These are phyloP conservation scores for Gracilaria domingensis DNA, from an alignment of 23 red algal genomes.

Conservation along the genomic window DNA sequence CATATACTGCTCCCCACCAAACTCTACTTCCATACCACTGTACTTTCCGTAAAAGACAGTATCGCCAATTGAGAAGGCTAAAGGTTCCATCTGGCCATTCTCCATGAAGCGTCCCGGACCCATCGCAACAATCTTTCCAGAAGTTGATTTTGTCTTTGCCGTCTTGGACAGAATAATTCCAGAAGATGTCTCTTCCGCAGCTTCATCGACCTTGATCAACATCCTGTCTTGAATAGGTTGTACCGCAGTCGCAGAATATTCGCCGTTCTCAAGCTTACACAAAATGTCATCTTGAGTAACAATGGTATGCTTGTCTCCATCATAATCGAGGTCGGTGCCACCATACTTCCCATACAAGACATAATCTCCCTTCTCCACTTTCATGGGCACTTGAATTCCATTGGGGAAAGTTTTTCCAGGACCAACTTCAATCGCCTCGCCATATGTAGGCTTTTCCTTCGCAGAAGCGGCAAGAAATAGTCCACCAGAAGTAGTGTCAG, in stretches of 20 bases:
- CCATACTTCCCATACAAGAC: slow-evolving; percentile 93
- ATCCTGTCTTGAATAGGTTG: slow-evolving; percentile 87
- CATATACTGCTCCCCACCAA: slow-evolving; percentile 84
- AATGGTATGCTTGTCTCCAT: slow-evolving; percentile 88
- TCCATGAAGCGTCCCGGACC: slow-evolving; percentile 93
- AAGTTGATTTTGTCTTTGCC: slow-evolving; percentile 56
- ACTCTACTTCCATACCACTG: slow-evolving; percentile 81
- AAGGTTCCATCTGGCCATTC: slow-evolving; percentile 93
- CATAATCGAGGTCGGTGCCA: slow-evolving; percentile 84
- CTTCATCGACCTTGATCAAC: slow-evolving; percentile 80
- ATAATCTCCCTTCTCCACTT: slow-evolving; percentile 80
- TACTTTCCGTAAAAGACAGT: slow-evolving; percentile 89
- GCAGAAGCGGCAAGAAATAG: slow-evolving; percentile 75
- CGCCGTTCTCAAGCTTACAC: slow-evolving; percentile 83
- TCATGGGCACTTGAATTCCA: slow-evolving; percentile 79
- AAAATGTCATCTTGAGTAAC: slow-evolving; percentile 95
- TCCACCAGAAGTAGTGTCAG: slow-evolving; percentile 78
- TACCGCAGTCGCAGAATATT: slow-evolving; percentile 64
- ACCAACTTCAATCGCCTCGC: slow-evolving; percentile 74
- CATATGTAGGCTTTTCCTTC: slow-evolving; percentile 86
- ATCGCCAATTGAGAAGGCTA: slow-evolving; percentile 82
- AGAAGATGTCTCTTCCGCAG: slow-evolving; percentile 69
- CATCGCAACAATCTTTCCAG: slow-evolving; percentile 83
- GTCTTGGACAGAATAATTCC: slow-evolving; percentile 86
- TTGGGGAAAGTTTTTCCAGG: slow-evolving; percentile 73